phyloP scores from a whole-genome alignment of 169 alveolate genomes.

The Eimeria praecox region DNA sequence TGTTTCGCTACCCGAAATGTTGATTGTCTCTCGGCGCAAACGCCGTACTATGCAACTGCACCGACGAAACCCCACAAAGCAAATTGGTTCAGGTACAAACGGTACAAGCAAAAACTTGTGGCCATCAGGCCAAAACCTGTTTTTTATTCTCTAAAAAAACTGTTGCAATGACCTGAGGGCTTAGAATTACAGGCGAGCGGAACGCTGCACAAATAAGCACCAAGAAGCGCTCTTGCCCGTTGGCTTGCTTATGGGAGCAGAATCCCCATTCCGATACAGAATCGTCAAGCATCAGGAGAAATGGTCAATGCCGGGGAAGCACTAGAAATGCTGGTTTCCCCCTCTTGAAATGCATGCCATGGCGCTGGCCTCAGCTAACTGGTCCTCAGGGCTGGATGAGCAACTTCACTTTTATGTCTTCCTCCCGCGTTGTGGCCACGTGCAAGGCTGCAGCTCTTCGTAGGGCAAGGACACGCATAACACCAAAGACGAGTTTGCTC shows the following conservation, averaged over 20 bases:
- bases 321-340: not conserved
- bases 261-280: not conserved
- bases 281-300: not conserved
- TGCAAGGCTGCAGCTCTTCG: conserved; percentile 69
- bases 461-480: not conserved
- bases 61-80: not conserved
- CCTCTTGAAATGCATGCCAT: not conserved
- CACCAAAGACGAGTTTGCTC: not conserved
- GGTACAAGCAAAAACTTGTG: not conserved
- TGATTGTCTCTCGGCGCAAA: not conserved
- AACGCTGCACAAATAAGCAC: not conserved
- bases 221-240: not conserved
- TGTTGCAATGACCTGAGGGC: not conserved
- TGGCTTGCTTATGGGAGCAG: not conserved
- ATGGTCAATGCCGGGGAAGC: not conserved
- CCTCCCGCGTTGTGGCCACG: conserved; percentile 43
- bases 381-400: conserved; percentile 9
- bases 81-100: not conserved
- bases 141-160: not conserved
- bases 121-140: not conserved
- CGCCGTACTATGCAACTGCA: not conserved
- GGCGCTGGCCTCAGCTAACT: not conserved
- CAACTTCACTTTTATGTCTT: conserved; percentile 10
- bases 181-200: not conserved
- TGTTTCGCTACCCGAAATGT: not conserved